phyloP scores from a whole-genome alignment of 768 basidiomycete species.

The Tulasnella sp. region DNA sequence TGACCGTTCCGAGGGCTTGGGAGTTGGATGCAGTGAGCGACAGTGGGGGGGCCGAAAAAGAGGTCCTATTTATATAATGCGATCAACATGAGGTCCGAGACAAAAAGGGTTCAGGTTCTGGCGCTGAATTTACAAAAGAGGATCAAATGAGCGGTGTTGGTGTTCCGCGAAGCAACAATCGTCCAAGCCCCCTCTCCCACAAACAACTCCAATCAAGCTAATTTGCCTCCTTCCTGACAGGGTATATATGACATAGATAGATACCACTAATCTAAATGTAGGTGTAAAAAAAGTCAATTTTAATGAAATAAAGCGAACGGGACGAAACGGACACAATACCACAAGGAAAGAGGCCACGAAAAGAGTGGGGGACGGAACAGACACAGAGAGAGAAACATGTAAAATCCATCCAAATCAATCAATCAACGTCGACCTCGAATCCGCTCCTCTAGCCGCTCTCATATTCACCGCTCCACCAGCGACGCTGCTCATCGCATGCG shows the following conservation, averaged over 20 bases:
- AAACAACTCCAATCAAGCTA: neutral
- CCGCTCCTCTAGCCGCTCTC: conserved; percentile 13
- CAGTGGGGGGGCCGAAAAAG: too few relatives aligned
- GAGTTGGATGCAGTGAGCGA: too few relatives aligned
- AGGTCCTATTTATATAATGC: too few relatives aligned
- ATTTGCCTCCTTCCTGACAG: neutral
- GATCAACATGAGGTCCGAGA: neutral
- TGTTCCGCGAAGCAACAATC: neutral
- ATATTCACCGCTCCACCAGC: conserved; percentile 21
- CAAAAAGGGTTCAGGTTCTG: neutral
- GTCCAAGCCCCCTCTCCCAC: neutral
- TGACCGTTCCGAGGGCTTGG: too few relatives aligned
- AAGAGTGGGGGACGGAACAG: too few relatives aligned
- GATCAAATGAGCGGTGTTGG: neutral
- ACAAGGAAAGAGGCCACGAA: too few relatives aligned
- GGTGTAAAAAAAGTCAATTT: neutral
- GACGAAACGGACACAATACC: too few relatives aligned
- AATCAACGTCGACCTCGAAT: neutral
- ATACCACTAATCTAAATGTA: neutral
- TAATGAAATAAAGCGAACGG: neutral
- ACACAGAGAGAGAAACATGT: too few relatives aligned
- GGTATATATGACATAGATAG: neutral
- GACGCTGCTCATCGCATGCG: conserved; percentile 24
- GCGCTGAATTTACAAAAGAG: neutral
- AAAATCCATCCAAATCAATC: neutral